Evolutionary conservation across 495 filamentous ascomycete species (phyloP).

Genomic region (Oidiodendron maius): DNA sequence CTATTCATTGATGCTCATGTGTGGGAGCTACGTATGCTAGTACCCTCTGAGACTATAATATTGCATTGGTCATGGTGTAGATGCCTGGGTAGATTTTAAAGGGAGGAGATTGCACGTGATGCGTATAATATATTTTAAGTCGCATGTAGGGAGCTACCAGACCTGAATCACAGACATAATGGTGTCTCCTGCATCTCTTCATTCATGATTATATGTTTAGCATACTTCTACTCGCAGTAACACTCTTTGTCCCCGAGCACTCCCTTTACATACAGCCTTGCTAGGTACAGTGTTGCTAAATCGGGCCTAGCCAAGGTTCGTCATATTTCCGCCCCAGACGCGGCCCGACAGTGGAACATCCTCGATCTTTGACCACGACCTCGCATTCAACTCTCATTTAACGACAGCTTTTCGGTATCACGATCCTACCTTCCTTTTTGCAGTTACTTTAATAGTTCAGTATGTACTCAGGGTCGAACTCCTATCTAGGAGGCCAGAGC

Average conservation of each 20-base stretch:
- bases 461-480: constrained; percentile 89
- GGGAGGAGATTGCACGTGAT: no score
- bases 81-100: no score
- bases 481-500: constrained; percentile 71
- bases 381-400: background rate
- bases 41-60: no score
- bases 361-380: background rate
- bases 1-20: background rate
- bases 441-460: background rate
- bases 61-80: no score
- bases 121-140: no score
- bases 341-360: background rate
- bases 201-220: no score
- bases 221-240: no score
- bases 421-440: background rate
- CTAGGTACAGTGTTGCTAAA: background rate
- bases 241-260: no score
- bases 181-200: no score
- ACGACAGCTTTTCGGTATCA: background rate
- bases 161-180: no score
- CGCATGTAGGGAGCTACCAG: no score
- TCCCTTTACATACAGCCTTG: no score
- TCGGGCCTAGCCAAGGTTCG: background rate
- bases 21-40: background rate
- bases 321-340: background rate